Percentiles rank a stretch among this genome's conserved stretches.
These are phyloP conservation scores for Epichloe typhina DNA, from an alignment of 2,329 filamentous ascomycete species.

Conservation along the genomic window DNA sequence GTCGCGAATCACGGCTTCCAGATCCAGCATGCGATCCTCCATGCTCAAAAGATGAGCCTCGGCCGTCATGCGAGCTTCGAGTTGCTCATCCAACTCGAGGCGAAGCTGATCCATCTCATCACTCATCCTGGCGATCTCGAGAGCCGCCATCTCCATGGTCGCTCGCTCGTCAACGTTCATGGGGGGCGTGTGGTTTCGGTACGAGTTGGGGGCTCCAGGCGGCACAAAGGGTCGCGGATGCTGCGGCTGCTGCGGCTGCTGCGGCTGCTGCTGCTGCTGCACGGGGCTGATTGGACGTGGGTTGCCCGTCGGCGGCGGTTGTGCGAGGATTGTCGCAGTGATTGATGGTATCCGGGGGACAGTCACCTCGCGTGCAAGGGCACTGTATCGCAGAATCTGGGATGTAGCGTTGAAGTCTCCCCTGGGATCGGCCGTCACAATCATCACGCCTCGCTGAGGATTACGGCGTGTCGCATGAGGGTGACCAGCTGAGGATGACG, in stretches of 20 bases:
- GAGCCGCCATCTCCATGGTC: conserved; percentile 69
- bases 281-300: conserved; percentile 17
- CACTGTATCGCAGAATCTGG: conserved; percentile 89
- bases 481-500: conserved; percentile 30
- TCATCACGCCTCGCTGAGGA: conserved; percentile 86
- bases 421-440: conserved; percentile 89
- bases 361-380: conserved; percentile 82
- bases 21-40: conserved; percentile 48
- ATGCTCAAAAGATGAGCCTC: conserved; percentile 62
- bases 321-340: conserved; percentile 51
- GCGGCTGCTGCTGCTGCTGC: conserved; percentile 14
- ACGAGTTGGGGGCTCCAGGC: conserved; percentile 18
- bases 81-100: conserved; percentile 55
- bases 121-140: conserved; percentile 66
- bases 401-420: conserved; percentile 96
- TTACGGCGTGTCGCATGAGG: conserved; percentile 35
- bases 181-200: conserved; percentile 26
- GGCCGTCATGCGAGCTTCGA: conserved; percentile 53
- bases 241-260: too few relatives aligned
- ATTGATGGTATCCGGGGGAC: conserved; percentile 74
- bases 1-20: conserved; percentile 78
- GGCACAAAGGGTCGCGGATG: conserved; percentile 28
- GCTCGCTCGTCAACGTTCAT: conserved; percentile 39
- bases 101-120: conserved; percentile 63
- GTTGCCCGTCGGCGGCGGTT: conserved; percentile 14